Evolutionary conservation across 371 early-diverging fungal genomes (phyloP), one percentile per base, ranked within the genome.

Genomic region (Encephalitozoon cuniculi): DNA sequence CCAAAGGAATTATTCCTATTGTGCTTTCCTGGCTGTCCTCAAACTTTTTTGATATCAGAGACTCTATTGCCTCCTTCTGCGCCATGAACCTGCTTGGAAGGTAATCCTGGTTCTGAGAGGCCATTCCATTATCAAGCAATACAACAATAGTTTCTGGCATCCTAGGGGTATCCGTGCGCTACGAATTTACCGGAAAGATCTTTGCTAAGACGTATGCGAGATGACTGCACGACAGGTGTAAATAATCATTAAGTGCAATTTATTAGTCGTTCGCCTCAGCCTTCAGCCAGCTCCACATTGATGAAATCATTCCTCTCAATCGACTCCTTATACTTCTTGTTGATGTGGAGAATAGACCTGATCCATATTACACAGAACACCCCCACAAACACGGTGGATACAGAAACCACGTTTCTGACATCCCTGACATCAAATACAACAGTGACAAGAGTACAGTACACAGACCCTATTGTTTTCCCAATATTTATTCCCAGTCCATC

Each of bases 1-100:
- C 95, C 88, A 93, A 90, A 30, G 96, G 90, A 89, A 97, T 89
- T 59, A 96, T 84, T 11, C 94, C 96, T 52, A 97, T 92, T 15
- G 91, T 93, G 84, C 91, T 94, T 84, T 97, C 96, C 26, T 93
- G 92, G 85, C 96, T 92, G 49, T 88, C 87, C 72, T 91, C 90
- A 25, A 91, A 92, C 84, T 94, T 95, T 53, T 90, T 89, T 54
- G 88, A 88, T 83, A 96, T 94, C 79, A 96, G 86, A 69, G 91
- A 86, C 81, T 91, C 91, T 77, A 92, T 91, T 6, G 94, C 91
- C 85, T 97, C 97, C 65, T 89, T 89, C 84, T 96, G 96, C 59
- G 94, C 93, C 76, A 91, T 91, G 79, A 91, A 85, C 78, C 97
- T 89, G 41, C 90, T 91, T 28, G 96, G 96, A 68, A 91, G 90